Conservation (phyloP, 2,329 filamentous ascomycete species). For the Mycosphaerella sp. region DNA sequence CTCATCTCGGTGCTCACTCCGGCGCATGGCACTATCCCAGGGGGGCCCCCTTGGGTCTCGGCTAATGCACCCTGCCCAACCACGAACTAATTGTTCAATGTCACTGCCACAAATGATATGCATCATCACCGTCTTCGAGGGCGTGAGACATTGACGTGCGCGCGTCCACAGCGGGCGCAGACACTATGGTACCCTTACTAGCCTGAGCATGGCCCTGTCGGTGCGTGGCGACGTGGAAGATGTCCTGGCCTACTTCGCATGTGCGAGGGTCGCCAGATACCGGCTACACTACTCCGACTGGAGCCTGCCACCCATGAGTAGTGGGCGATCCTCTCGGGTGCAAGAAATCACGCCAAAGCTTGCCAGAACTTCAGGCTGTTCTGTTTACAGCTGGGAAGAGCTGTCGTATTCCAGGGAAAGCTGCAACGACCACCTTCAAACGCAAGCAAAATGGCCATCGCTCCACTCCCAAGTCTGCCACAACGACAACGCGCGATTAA, state of each 20-base stretch:
- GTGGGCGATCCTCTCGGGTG: neutral
- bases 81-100: neutral
- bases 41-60: neutral
- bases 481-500: conserved; percentile 16
- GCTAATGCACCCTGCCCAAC: neutral
- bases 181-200: no score
- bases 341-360: neutral
- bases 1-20: neutral
- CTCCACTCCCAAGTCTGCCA: conserved; percentile 7
- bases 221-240: no score
- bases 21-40: neutral
- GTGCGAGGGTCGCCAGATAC: no score
- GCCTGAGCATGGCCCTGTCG: no score
- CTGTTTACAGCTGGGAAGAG: neutral
- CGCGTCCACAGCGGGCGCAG: no score
- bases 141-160: no score
- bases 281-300: neutral
- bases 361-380: neutral
- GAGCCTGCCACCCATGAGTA: neutral
- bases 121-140: no score
- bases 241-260: no score
- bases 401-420: neutral
- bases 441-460: conserved; percentile 6
- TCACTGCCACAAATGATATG: no score
- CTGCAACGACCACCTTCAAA: neutral